Evolutionary conservation across 441 rosid genomes (phyloP).

Genomic region (Breynia disticha): DNA sequence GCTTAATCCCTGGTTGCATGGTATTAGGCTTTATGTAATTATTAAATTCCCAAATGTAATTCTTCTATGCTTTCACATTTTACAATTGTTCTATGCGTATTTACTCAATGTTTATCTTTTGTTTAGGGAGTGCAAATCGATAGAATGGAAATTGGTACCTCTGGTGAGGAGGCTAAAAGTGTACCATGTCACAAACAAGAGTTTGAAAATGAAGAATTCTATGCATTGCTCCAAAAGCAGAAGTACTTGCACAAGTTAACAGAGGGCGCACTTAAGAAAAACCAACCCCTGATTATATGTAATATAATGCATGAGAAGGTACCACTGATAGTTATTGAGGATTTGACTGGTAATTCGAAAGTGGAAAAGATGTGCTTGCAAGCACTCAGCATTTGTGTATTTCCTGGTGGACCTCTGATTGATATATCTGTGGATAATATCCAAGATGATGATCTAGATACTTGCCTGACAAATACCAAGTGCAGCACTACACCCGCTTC

Average conservation of each 20-base stretch:
- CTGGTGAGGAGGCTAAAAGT: constrained; percentile 30
- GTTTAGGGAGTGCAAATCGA: constrained; percentile 73
- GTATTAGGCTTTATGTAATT: too few relatives aligned
- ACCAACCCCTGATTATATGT: constrained; percentile 55
- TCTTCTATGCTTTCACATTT: background rate
- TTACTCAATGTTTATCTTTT: background rate
- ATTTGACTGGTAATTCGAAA: constrained; percentile 41
- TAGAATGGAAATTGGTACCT: constrained; percentile 47
- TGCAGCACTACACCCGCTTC: constrained; percentile 27
- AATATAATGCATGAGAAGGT: constrained; percentile 65
- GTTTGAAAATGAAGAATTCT: constrained; percentile 39
- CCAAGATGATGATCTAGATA: constrained; percentile 38
- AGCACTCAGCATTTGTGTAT: constrained; percentile 45
- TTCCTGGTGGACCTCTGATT: constrained; percentile 37
- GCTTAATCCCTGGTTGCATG: too few relatives aligned
- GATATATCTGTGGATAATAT: constrained; percentile 30
- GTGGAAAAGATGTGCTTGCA: constrained; percentile 64
- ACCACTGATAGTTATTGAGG: constrained; percentile 31
- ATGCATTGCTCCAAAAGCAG: constrained; percentile 44
- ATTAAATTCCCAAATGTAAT: background rate
- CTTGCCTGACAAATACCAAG: constrained; percentile 22
- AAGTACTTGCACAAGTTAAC: constrained; percentile 55
- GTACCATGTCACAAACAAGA: constrained; percentile 33
- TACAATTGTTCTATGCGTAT: background rate
- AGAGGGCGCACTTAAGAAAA: constrained; percentile 65